phyloP scores from a whole-genome alignment of 805 yeast species.

The Metschnikowia reukaufii region DNA sequence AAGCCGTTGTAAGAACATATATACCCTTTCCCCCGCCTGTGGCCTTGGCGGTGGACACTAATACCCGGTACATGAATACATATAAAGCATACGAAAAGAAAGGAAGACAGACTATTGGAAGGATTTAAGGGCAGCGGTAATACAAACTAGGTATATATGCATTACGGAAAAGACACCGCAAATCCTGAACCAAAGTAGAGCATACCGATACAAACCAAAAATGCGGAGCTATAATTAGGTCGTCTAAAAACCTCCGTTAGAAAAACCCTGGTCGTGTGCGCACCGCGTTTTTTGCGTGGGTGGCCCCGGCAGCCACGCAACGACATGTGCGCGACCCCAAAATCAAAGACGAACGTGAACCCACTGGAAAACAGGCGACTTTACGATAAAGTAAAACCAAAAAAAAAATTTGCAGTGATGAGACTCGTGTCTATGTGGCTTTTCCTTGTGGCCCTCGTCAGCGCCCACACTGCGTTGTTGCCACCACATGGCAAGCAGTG shows the following conservation, averaged over 20 bases:
- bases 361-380: background rate
- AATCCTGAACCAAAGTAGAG: too few species aligned
- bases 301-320: background rate
- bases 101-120: background rate
- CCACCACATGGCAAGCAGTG: slow-evolving; percentile 86
- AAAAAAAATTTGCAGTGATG: slow-evolving; percentile 10
- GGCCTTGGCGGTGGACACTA: too few species aligned
- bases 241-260: too few species aligned
- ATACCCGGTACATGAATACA: background rate
- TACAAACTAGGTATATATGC: too few species aligned
- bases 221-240: too few species aligned
- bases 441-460: slow-evolving; percentile 21
- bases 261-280: slow-evolving; percentile 5
- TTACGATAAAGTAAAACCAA: background rate
- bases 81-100: background rate
- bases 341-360: background rate
- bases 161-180: too few species aligned
- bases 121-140: background rate
- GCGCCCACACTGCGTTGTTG: slow-evolving; percentile 78
- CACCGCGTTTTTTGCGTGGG: slow-evolving; percentile 13
- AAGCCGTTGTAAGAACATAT: slow-evolving; percentile 36
- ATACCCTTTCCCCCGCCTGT: too few species aligned
- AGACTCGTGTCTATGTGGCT: slow-evolving; percentile 15
- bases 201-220: too few species aligned
- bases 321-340: background rate